These are phyloP conservation scores for Crithidia brevicula DNA, from an alignment of 208 protist genomes.

Conservation along the genomic window DNA sequence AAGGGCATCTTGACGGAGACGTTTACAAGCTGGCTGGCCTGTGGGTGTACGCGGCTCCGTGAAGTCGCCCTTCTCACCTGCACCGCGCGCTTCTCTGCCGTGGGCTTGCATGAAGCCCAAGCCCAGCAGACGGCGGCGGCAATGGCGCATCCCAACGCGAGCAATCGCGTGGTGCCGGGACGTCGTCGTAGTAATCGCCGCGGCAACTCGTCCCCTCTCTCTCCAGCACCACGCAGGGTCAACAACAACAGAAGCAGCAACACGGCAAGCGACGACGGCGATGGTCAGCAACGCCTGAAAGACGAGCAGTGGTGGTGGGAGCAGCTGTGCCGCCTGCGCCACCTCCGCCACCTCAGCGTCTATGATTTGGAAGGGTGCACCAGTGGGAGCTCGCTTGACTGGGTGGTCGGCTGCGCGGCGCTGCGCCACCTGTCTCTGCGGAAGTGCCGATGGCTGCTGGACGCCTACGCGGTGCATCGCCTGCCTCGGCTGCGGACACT, in stretches of 20 bases:
- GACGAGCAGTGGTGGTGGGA: slow-evolving; percentile 20
- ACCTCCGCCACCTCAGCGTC: slow-evolving; percentile 8
- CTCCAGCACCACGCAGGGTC: neutral
- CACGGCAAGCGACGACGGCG: neutral
- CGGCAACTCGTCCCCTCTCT: neutral
- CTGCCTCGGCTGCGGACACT: slow-evolving; percentile 14
- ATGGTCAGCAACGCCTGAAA: neutral
- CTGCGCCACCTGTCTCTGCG: slow-evolving; percentile 13
- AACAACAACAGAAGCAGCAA: neutral
- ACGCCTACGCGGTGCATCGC: slow-evolving; percentile 21
- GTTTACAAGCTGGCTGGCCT: slow-evolving; percentile 15
- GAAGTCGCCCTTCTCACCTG: neutral
- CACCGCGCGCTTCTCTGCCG: neutral
- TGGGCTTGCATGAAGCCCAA: neutral
- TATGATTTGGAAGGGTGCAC: neutral
- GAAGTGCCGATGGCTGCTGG: slow-evolving; percentile 21
- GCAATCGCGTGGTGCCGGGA: too few relatives aligned
- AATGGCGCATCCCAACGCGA: too few relatives aligned
- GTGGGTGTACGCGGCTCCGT: slow-evolving; percentile 12
- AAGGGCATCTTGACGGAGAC: neutral
- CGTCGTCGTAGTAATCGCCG: too few relatives aligned
- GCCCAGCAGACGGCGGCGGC: too few relatives aligned
- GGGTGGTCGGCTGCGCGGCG: neutral
- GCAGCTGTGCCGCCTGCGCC: slow-evolving; percentile 12
- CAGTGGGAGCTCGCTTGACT: slow-evolving; percentile 12